Base-by-base conservation (phyloP, 1,139 yeast genomes). In the Magnusiomyces fungicola region DNA sequence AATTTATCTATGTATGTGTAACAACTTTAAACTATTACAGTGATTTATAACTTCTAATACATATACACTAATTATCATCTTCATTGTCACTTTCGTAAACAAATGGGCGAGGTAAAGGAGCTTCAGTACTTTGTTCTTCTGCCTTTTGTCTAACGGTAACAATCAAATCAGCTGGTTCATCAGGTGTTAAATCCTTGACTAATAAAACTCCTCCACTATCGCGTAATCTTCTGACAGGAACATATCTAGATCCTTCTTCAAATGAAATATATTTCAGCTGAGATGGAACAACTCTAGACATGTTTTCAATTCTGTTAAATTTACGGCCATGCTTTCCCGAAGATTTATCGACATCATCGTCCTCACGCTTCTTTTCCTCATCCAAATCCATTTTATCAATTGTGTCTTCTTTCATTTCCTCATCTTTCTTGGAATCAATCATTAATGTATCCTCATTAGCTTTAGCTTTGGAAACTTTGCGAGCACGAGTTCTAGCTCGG, bases 81-180 rank as follows among this genome's bases (percentile, higher is more conserved):
- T 50, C 53, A 27, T 47, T 54, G 14, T 76, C 80, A 46, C 74
- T 79, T 55, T 71, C 69, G 60, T 81, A 79, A 12, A 73, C 74
- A 64, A 92, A 92, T 49, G 97, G 94, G 58, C 83, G 83, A 32
- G 97, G 97, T 47, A 89, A 61, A 46, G 97, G 96, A 0, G 97
- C 97, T 60, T 88, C 95, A 29, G 58, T 58, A 43, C 66, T 70
- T 37, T 65, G 69, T 30, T 61, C 68, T 81, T 66, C 70, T 43
- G 58, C 61, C 23, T 65, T 66, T 66, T 89, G 95, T 68, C 96
- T 83, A 29, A 89, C 83, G 0, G 97, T 90, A 68, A 83, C 85
- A 64, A 92, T 85, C 54, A 77, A 68, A 54, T 80, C 84, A 23
- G 76, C 72, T 40, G 82, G 79, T 60, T 81, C 85, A 3, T 71